These are phyloP conservation scores for Dothistroma septosporum DNA, from an alignment of 2,329 filamentous ascomycete species.

Conservation along the genomic window DNA sequence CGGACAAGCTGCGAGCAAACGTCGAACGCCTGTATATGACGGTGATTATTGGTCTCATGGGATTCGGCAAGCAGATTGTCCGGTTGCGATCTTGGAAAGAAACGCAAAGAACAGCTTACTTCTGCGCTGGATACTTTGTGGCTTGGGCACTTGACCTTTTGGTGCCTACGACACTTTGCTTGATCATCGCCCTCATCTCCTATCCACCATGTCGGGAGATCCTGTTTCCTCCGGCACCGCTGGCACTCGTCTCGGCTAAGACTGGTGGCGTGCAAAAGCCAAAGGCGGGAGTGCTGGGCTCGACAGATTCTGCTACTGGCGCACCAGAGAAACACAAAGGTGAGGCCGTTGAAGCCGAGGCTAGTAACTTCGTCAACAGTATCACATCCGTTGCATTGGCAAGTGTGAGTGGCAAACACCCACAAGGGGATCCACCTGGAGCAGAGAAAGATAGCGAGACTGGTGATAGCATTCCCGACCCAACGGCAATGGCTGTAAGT, in stretches of 20 bases:
- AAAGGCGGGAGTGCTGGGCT: slow-evolving; percentile 69
- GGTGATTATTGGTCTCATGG: slow-evolving; percentile 63
- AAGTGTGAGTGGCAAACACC: slow-evolving; percentile 72
- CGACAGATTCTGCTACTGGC: slow-evolving; percentile 71
- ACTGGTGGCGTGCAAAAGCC: slow-evolving; percentile 75
- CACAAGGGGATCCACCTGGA: slow-evolving; percentile 59
- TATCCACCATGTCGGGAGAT: slow-evolving; percentile 59
- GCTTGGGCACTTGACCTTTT: slow-evolving; percentile 74
- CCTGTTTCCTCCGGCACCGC: slow-evolving; percentile 73
- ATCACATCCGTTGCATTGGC: slow-evolving; percentile 69
- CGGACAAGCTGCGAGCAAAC: slow-evolving; percentile 74
- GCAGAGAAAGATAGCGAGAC: slow-evolving; percentile 34
- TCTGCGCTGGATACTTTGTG: slow-evolving; percentile 57
- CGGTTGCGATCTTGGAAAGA: slow-evolving; percentile 78
- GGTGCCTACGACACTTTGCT: slow-evolving; percentile 55
- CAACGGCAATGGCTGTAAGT: slow-evolving; percentile 52
- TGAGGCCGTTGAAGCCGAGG: slow-evolving; percentile 78
- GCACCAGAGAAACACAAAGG: slow-evolving; percentile 79
- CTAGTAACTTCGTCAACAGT: slow-evolving; percentile 72
- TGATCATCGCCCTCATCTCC: slow-evolving; percentile 61
- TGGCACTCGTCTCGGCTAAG: slow-evolving; percentile 65
- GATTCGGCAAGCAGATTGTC: slow-evolving; percentile 67
- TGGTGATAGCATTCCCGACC: slow-evolving; percentile 58
- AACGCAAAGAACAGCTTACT: slow-evolving; percentile 61
- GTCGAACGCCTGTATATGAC: slow-evolving; percentile 80